A percentile compares a stretch with the other conserved stretches of the same genome.
Conservation (phyloP, 148 eudicot species). For the Rhododendron ferrugineum region DNA sequence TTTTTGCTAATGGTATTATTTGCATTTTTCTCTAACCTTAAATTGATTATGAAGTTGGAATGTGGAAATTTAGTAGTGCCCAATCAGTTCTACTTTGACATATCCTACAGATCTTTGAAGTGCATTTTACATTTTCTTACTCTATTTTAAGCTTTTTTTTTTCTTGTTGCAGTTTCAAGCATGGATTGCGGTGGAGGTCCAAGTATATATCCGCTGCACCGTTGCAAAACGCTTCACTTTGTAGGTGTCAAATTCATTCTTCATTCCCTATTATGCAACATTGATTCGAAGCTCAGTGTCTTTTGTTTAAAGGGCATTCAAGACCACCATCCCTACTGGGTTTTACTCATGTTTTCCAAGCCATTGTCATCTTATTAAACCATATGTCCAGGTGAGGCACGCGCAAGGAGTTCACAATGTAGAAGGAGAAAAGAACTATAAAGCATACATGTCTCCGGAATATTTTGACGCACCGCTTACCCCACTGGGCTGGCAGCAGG, state of each 20-base stretch:
- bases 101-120: not conserved
- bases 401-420: conserved; percentile 97
- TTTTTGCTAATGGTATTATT: not conserved
- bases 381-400: conserved; percentile 78
- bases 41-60: not conserved
- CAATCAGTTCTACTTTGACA: not conserved
- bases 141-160: not conserved
- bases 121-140: not conserved
- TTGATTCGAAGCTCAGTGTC: conserved; percentile 18
- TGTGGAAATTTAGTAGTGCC: not conserved
- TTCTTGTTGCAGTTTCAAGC: conserved; percentile 29
- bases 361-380: conserved; percentile 22
- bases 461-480: conserved; percentile 94
- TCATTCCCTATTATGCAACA: conserved; percentile 15
- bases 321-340: conserved; percentile 20
- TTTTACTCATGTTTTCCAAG: conserved; percentile 20
- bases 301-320: conserved; percentile 13
- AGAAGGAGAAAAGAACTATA: conserved; percentile 79
- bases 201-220: conserved; percentile 75
- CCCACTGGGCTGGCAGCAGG: conserved; percentile 96
- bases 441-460: conserved; percentile 79
- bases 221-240: conserved; percentile 86
- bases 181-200: conserved; percentile 59
- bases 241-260: conserved; percentile 41
- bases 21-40: not conserved